Evolutionary conservation across 129 eudicot genomes (phyloP).

Genomic region (Chrysanthemum lavandulifolium): DNA sequence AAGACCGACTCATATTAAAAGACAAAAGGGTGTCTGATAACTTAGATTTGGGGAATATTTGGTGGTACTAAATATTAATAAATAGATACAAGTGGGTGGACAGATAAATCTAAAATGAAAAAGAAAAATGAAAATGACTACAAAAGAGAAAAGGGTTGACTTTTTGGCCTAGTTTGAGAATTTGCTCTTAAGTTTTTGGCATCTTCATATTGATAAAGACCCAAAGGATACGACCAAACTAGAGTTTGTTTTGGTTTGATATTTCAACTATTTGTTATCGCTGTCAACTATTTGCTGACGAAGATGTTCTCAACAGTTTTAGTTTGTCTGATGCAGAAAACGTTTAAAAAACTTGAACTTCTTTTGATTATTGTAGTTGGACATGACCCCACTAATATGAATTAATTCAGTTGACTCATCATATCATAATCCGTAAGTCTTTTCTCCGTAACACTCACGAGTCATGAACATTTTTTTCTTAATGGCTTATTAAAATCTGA

Average conservation of each 20-base stretch:
- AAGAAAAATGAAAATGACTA: no score
- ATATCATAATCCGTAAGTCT: conserved; percentile 6
- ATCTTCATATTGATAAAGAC: conserved; percentile 17
- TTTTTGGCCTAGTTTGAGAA: no score
- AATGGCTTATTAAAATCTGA: not conserved
- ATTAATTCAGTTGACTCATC: conserved; percentile 14
- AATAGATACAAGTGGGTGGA: no score
- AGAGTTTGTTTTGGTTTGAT: conserved; percentile 23
- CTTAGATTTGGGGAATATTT: no score
- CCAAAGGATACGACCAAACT: conserved; percentile 18
- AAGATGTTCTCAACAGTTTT: conserved; percentile 1
- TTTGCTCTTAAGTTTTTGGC: not conserved
- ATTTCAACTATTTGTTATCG: not conserved
- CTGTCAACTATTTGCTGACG: conserved; percentile 8
- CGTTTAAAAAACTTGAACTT: not conserved
- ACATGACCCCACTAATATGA: conserved; percentile 21
- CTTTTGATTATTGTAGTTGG: conserved; percentile 12
- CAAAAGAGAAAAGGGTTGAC: no score
- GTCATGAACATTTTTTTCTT: not conserved
- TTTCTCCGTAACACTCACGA: not conserved
- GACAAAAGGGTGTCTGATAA: no score
- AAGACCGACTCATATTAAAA: no score
- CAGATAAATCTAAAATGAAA: no score
- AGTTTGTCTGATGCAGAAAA: conserved; percentile 35
- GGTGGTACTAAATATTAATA: no score